These are phyloP conservation scores for Ustilago trichophora DNA, from an alignment of 1,284 basidiomycete genomes.

Conservation along the genomic window DNA sequence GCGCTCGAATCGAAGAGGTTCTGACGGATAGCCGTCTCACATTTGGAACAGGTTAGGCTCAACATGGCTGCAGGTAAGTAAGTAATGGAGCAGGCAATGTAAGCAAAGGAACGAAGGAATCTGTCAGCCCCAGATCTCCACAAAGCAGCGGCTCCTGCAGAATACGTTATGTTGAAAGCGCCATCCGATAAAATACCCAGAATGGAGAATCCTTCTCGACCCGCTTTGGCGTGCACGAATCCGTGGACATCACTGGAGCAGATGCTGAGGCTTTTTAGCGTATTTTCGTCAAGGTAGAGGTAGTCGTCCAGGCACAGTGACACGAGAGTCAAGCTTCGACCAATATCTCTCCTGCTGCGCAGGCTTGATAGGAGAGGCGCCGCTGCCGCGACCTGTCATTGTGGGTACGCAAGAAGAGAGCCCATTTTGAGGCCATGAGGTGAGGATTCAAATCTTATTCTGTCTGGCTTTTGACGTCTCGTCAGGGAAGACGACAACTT, in stretches of 20 bases:
- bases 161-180: no score
- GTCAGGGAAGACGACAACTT: background rate
- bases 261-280: conserved; percentile 38
- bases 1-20: no score
- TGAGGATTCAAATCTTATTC: no score
- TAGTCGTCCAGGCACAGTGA: conserved; percentile 24
- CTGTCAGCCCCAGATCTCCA: no score
- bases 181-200: conserved; percentile 29
- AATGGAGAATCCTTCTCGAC: conserved; percentile 35
- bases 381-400: conserved; percentile 13
- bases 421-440: background rate
- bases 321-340: conserved; percentile 12
- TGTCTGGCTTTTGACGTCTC: no score
- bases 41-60: conserved; percentile 27
- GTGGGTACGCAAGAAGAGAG: background rate
- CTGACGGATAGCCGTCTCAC: conserved; percentile 14
- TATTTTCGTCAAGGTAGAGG: conserved; percentile 41
- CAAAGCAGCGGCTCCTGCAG: no score
- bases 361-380: conserved; percentile 32
- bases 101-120: background rate
- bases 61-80: conserved; percentile 15
- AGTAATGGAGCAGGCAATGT: background rate
- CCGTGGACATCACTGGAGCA: conserved; percentile 30
- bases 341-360: conserved; percentile 13
- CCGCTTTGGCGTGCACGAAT: conserved; percentile 31